Base-by-base conservation (phyloP, 345 rosid genomes). In the Turritis glabra region DNA sequence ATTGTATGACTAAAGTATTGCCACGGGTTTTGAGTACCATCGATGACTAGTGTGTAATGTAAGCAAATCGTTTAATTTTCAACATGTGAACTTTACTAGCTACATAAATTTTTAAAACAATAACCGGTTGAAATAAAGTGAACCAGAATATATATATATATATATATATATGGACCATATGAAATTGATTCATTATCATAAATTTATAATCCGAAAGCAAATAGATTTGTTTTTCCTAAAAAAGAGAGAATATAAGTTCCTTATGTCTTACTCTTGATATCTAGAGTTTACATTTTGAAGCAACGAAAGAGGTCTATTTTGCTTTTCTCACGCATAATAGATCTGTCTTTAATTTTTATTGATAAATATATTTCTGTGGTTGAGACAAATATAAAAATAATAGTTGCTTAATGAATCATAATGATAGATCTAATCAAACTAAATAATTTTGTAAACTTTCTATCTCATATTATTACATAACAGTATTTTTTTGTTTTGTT, bases 241-340 rank as follows among this genome's bases (percentile, higher is more conserved):
- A 64, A 77, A 29, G 29, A 27, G 80, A 60, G 67, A 64, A 77
- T 71, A 77, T 70, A 47, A 71, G 76, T 77, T 70, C 50, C 80
- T 64, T 71, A 64, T 64, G 72, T 64, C 62, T 63, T 71, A 77
- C 80, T 71, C 80, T 64, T 71, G 53, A 46, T 77, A 71, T 71
- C 76, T 77, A 55, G 38, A 64, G 71, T 41, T 77, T 56, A 71
- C 47, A 71, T 55, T 64, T 71, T 71, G 60, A 77, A 77, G 72
- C 80, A 77, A 71, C 72, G 17, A 77, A 64, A 64, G 60, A 54
- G 53, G 48, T 54, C 72, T 21, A 71, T 56, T 64, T 55, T 64
- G 66, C 76, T 43, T 71, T 77, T 77, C 66, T 70, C 58, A 62
- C 58, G 41, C 70, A 68, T 61, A 11, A 33, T 44, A 69, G 13